Base-by-base conservation (phyloP, 2,329 filamentous ascomycete genomes). In the Chaetomiaceae sp. region DNA sequence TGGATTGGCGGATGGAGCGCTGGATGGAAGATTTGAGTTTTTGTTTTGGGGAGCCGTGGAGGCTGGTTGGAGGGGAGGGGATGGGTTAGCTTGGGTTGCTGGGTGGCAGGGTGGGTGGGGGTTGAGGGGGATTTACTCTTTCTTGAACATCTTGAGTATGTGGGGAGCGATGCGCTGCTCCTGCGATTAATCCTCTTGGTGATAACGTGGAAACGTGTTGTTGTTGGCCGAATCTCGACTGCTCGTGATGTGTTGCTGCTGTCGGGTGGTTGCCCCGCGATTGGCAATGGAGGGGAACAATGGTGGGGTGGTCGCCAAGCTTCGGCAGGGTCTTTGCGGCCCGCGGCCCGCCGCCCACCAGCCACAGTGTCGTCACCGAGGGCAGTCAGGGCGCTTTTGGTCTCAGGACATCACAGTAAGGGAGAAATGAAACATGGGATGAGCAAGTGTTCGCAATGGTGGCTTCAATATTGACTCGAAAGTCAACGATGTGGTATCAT, bases 1-100 rank as follows among this genome's bases (percentile, higher is more conserved):
- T 82, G 66, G 89, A 89, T 65, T 85, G 80, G 63, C 94, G 89
- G 64, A 99, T 85, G 60, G 78, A 82, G 66, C 94, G 89, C 76
- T 96, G 91, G 53, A 90, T 89, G 22, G 91, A 96, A 61, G 92
- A 96, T 76, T 97, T 99, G 72, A 97, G 89, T 79, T 97, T 97
- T 64, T 91, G 90, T 75, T 94, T 95, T 53, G 89, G 85, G 61
- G 87, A 83, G 23, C 86, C 75, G 65, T 84, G 76, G 69, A 96
- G 84, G 62, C 88, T 92, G 66, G 40, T 37, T 37, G 20, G 15
- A 43, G 9, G 34, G 20, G 8, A 34, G 33, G 33, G n/a, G 54
- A 19, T 31, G 27, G 48, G 60, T 67, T 61, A 65, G 61, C 45
- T 44, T 27, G 19, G 29, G 23, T 31, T 31, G 27, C 27, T 31